Conservation (phyloP, 2,329 filamentous ascomycete species). For the Bipolaris cookei region DNA sequence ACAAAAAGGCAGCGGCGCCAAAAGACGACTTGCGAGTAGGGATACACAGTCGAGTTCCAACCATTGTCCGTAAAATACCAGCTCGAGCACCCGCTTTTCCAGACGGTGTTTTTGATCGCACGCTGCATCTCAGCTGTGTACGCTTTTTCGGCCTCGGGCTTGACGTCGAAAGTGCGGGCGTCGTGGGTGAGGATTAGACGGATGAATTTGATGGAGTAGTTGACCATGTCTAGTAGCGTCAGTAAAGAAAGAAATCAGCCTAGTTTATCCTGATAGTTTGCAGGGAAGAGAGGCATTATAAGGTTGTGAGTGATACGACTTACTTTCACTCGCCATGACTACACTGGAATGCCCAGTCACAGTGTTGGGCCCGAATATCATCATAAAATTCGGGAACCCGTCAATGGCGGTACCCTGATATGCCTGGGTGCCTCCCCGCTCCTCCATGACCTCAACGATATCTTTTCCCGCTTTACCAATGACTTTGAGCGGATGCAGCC, state of each 20-base stretch:
- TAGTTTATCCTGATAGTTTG: not conserved
- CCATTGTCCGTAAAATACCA: slow-evolving; percentile 80
- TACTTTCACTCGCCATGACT: slow-evolving; percentile 64
- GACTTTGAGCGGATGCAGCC: slow-evolving; percentile 61
- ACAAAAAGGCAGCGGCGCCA: slow-evolving; percentile 59
- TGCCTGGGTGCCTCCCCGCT: slow-evolving; percentile 65
- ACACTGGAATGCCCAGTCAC: slow-evolving; percentile 67
- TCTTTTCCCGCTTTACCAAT: slow-evolving; percentile 59
- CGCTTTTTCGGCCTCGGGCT: slow-evolving; percentile 77
- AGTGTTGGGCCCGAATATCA: slow-evolving; percentile 68
- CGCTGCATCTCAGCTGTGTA: slow-evolving; percentile 53
- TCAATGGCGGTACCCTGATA: slow-evolving; percentile 66
- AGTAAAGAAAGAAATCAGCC: too few relatives aligned
- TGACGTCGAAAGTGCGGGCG: slow-evolving; percentile 87
- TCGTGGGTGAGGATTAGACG: slow-evolving; percentile 78
- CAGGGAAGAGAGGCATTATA: not conserved
- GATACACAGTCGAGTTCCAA: slow-evolving; percentile 75
- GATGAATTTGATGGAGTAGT: slow-evolving; percentile 66
- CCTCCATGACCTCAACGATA: slow-evolving; percentile 63
- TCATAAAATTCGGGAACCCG: slow-evolving; percentile 67
- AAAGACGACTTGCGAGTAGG: slow-evolving; percentile 59
- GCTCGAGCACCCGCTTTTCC: slow-evolving; percentile 58
- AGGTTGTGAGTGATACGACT: not conserved
- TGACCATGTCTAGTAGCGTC: slow-evolving; percentile 56
- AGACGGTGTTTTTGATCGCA: slow-evolving; percentile 60